These are phyloP conservation scores for Gynandropsis gynandra DNA, from an alignment of 345 rosid species.

Conservation along the genomic window DNA sequence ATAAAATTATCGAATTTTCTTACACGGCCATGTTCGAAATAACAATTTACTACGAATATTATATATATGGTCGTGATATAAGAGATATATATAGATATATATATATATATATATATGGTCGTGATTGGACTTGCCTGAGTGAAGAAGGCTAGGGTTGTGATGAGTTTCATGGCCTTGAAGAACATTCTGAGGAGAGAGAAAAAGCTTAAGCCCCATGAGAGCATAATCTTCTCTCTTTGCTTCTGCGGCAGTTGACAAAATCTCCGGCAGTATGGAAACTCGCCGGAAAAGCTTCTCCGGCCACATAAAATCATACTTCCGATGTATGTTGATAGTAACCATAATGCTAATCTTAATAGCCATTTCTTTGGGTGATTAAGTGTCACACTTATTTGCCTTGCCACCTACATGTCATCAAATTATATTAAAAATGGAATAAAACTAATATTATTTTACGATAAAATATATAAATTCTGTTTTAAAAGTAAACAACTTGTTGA, in stretches of 20 bases:
- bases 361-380: constrained; percentile 67
- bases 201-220: constrained; percentile 50
- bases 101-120: too few species aligned
- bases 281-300: constrained; percentile 32
- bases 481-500: not conserved
- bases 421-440: not conserved
- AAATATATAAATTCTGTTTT: not conserved
- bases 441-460: not conserved
- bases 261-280: constrained; percentile 43
- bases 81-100: too few species aligned
- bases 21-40: too few species aligned
- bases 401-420: constrained; percentile 31
- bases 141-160: constrained; percentile 52
- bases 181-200: constrained; percentile 44
- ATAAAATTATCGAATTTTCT: too few species aligned
- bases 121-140: constrained; percentile 44
- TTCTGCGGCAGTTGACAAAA: constrained; percentile 41
- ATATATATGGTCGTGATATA: too few species aligned
- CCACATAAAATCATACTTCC: constrained; percentile 77
- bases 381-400: constrained; percentile 46
- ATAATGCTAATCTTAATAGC: constrained; percentile 44
- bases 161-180: constrained; percentile 50
- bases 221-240: constrained; percentile 40
- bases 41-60: too few species aligned
- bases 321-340: constrained; percentile 60